phyloP scores from a whole-genome alignment of 768 basidiomycete species.

The Xerocomellus amylosporus region DNA sequence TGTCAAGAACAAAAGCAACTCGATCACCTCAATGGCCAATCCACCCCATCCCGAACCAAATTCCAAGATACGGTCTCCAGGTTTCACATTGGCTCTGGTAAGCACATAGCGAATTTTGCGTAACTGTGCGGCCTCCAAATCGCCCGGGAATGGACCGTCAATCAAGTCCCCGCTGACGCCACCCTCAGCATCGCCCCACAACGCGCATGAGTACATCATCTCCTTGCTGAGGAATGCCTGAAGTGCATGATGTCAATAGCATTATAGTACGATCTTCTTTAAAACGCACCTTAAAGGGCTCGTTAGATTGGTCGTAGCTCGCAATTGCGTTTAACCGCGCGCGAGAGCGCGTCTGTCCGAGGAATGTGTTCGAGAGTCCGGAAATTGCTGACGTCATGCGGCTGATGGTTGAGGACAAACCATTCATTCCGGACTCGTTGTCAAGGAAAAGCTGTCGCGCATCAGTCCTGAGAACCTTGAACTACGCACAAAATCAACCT shows the following conservation, averaged over 20 bases:
- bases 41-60: conserved; percentile 96
- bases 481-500: conserved; percentile 27
- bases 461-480: conserved; percentile 4
- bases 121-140: conserved; percentile 77
- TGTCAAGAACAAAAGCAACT: neutral
- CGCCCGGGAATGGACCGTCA: conserved; percentile 53
- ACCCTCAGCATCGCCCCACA: conserved; percentile 78
- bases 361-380: conserved; percentile 62
- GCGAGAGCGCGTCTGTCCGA: conserved; percentile 70
- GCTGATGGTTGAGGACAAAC: conserved; percentile 50
- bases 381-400: conserved; percentile 57
- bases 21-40: conserved; percentile 76
- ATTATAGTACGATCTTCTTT: neutral
- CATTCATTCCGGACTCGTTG: conserved; percentile 42
- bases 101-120: conserved; percentile 85
- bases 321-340: conserved; percentile 79
- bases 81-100: conserved; percentile 68
- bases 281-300: conserved; percentile 66
- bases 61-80: conserved; percentile 81
- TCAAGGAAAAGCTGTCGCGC: conserved; percentile 59
- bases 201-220: conserved; percentile 94
- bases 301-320: conserved; percentile 91
- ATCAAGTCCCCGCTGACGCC: conserved; percentile 73
- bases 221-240: conserved; percentile 79
- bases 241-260: conserved; percentile 15